Evolutionary conservation across 2,329 filamentous ascomycete genomes (phyloP).

Genomic region (Cercospora berteroae): DNA sequence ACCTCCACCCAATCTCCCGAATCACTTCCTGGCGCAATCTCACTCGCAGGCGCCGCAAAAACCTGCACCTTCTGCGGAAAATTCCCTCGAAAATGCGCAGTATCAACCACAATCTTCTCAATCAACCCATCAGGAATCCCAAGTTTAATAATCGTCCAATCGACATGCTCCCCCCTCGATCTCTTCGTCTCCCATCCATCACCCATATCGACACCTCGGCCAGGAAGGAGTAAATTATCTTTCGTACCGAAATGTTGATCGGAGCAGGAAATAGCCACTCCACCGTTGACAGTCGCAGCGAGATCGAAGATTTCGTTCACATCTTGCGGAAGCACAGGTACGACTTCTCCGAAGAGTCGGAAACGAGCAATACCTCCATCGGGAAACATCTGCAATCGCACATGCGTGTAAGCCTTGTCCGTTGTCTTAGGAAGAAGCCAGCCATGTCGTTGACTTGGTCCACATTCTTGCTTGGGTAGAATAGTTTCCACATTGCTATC

Average conservation of each 20-base stretch:
- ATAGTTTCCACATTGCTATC: slow-evolving; percentile 42
- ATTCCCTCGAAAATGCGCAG: slow-evolving; percentile 80
- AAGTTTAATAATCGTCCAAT: slow-evolving; percentile 77
- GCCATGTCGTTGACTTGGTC: slow-evolving; percentile 68
- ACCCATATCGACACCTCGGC: slow-evolving; percentile 78
- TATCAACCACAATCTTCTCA: slow-evolving; percentile 70
- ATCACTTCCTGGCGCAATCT: slow-evolving; percentile 50
- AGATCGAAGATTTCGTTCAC: slow-evolving; percentile 68
- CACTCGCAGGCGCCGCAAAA: slow-evolving; percentile 58
- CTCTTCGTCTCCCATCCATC: slow-evolving; percentile 85
- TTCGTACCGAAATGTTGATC: slow-evolving; percentile 84
- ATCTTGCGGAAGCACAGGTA: slow-evolving; percentile 71
- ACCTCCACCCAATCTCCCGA: slow-evolving; percentile 65
- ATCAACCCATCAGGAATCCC: slow-evolving; percentile 65
- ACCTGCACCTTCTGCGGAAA: slow-evolving; percentile 75
- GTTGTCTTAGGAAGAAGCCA: slow-evolving; percentile 63
- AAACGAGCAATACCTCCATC: slow-evolving; percentile 82
- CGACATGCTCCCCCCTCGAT: slow-evolving; percentile 69
- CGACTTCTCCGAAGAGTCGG: slow-evolving; percentile 70
- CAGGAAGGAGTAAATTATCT: slow-evolving; percentile 75
- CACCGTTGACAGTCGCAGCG: slow-evolving; percentile 75
- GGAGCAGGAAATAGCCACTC: slow-evolving; percentile 70
- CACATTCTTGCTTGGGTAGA: slow-evolving; percentile 67
- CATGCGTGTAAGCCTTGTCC: slow-evolving; percentile 71
- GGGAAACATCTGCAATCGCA: slow-evolving; percentile 79